phyloP scores from a whole-genome alignment of 192 early-diverging fungal species.

The Cladochytrium replicatum region DNA sequence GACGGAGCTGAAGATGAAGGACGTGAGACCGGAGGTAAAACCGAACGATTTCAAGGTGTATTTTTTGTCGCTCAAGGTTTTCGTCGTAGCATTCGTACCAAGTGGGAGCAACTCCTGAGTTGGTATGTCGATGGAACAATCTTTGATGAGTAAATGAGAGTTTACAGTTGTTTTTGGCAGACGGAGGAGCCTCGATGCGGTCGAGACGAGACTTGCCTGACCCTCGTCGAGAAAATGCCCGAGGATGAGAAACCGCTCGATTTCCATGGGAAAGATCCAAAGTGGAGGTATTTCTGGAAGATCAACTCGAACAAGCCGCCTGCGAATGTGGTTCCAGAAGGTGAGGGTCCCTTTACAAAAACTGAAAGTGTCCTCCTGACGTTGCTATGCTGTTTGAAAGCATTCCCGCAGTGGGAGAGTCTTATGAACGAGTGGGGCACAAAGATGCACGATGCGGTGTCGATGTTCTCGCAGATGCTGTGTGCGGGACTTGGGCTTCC shows the following conservation, averaged over 20 bases:
- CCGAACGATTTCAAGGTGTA: slow-evolving; percentile 31
- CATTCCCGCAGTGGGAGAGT: slow-evolving; percentile 54
- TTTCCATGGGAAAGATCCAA: slow-evolving; percentile 50
- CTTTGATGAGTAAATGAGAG: no score
- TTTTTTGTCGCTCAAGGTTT: neutral
- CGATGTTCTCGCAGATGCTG: slow-evolving; percentile 48
- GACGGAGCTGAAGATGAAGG: slow-evolving; percentile 46
- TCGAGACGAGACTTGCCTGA: slow-evolving; percentile 45
- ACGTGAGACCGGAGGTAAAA: slow-evolving; percentile 46
- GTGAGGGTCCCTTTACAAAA: slow-evolving; percentile 22
- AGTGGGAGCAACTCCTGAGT: slow-evolving; percentile 54
- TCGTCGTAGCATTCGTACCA: slow-evolving; percentile 24
- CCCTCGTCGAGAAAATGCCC: slow-evolving; percentile 41
- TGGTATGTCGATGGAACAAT: no score
- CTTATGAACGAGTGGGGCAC: slow-evolving; percentile 59
- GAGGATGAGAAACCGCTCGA: slow-evolving; percentile 44
- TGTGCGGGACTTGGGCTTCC: slow-evolving; percentile 54
- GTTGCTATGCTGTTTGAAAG: slow-evolving; percentile 1
- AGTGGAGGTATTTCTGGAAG: slow-evolving; percentile 56
- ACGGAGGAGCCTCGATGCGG: slow-evolving; percentile 58
- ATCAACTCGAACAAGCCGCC: no score
- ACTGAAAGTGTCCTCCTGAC: neutral
- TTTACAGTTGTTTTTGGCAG: no score
- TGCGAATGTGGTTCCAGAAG: slow-evolving; percentile 50
- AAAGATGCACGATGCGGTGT: slow-evolving; percentile 44